phyloP scores from a whole-genome alignment of 2,329 filamentous ascomycete genomes.

The Trichoderma breve region DNA sequence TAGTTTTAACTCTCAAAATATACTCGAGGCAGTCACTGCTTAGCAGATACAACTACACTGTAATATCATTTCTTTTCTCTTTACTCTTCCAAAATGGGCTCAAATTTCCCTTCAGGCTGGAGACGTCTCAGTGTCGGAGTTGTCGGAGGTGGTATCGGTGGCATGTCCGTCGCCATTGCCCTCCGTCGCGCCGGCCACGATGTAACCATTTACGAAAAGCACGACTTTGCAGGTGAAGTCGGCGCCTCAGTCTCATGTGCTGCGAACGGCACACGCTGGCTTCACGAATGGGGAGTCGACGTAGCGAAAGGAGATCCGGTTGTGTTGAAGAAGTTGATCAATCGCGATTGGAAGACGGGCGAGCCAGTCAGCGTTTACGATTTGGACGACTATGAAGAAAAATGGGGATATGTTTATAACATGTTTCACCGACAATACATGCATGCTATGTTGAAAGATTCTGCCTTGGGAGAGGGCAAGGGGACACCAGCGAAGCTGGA shows the following conservation, averaged over 20 bases:
- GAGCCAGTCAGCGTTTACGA: conserved; percentile 63
- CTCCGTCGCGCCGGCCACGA: conserved; percentile 47
- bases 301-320: conserved; percentile 64
- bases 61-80: background rate
- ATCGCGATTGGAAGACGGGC: conserved; percentile 67
- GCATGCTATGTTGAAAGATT: conserved; percentile 64
- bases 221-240: conserved; percentile 65
- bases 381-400: conserved; percentile 62
- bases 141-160: conserved; percentile 49
- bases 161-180: conserved; percentile 46
- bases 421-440: conserved; percentile 70
- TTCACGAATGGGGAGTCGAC: conserved; percentile 67
- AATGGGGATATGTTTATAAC: conserved; percentile 64
- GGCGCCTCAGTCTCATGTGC: conserved; percentile 67
- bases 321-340: conserved; percentile 64
- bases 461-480: conserved; percentile 52
- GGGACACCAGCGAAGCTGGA: conserved; percentile 53
- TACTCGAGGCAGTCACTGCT: background rate
- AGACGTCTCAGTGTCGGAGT: conserved; percentile 44
- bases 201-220: conserved; percentile 63
- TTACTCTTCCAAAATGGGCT: conserved; percentile 27
- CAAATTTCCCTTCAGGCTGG: conserved; percentile 37
- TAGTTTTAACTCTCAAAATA: background rate
- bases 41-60: background rate
- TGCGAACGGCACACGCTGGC: conserved; percentile 67